Conservation (phyloP, 2,329 filamentous ascomycete species). For the Didymella sp. region DNA sequence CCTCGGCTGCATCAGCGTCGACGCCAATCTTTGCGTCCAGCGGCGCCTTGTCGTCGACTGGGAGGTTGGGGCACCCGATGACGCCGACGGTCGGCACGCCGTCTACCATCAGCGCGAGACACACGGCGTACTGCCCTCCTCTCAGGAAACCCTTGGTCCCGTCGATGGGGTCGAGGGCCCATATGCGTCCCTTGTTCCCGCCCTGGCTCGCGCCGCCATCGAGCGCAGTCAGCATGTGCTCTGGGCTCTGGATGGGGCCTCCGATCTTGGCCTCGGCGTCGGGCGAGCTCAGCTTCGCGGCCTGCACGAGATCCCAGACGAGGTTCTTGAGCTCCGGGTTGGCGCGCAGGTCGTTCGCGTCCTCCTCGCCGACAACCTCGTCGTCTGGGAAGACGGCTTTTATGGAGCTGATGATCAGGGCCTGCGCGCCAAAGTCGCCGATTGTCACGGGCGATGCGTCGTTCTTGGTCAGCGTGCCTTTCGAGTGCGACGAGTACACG, state of each 20-base stretch:
- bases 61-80: conserved; percentile 93
- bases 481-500: conserved; percentile 86
- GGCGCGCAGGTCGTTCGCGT: conserved; percentile 78
- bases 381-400: conserved; percentile 89
- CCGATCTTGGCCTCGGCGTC: conserved; percentile 72
- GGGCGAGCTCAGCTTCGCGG: conserved; percentile 71
- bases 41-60: conserved; percentile 77
- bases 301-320: conserved; percentile 84
- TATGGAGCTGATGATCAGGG: conserved; percentile 90
- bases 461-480: conserved; percentile 92
- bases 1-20: conserved; percentile 74
- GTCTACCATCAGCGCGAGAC: conserved; percentile 88
- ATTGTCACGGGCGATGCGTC: conserved; percentile 98
- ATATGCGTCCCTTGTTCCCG: conserved; percentile 79
- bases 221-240: conserved; percentile 67
- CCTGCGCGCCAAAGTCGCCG: conserved; percentile 96
- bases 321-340: conserved; percentile 73
- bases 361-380: conserved; percentile 93
- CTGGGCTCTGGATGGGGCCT: conserved; percentile 69
- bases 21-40: conserved; percentile 75
- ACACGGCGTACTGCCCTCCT: conserved; percentile 96
- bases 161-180: conserved; percentile 97
- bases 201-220: conserved; percentile 71
- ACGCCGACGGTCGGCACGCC: conserved; percentile 94
- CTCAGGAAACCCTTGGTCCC: conserved; percentile 97